Evolutionary conservation across 2,329 filamentous ascomycete genomes (phyloP), one percentile per base, ranked within the genome.

Genomic region (Beauveria medogensis): DNA sequence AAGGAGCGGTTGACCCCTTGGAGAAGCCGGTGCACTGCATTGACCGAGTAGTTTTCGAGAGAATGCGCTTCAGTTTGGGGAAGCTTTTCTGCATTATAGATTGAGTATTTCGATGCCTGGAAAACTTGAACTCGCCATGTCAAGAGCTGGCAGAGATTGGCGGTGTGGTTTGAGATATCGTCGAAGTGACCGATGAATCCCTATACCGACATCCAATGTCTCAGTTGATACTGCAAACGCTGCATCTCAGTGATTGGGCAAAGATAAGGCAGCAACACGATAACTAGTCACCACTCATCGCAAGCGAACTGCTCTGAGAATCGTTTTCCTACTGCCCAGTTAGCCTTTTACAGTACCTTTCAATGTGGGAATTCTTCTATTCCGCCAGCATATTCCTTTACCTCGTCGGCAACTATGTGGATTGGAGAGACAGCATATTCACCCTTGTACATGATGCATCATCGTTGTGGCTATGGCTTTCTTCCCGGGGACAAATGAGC

Each of bases 341-440:
- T 7, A 51, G 8, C 14, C 16, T 16, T 12, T 2, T 22, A 3
- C 37, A 18, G 12, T 14, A 5, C 20, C 30, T 26, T 18, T 16
- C 30, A 14, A 62, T 62, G 55, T 59, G 50, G 55, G 44, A 59
- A 24, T 52, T 54, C 18, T 9, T 62, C 10, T 59, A 59, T 37
- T 57, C 55, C 40, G 20, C 51, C 28, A 48, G 54, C 34, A 57
- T 55, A 28, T 52, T 56, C 8, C n/a, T 62, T 5, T 62, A 62
- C 43, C 37, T 62, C 10, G 9, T 62, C 30, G 50, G 60, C 34
- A 34, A 55, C 16, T 62, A 62, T 14, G 55, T 51, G 4, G 55
- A 62, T 20, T 62, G 60, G 60, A 20, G 60, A 22, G 60, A 62
- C 28, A 57, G 60, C 34, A 28, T 57, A 12, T 40, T 62, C 30